Conservation (phyloP, 306 rosid genomes). For the Medicago arabica region DNA sequence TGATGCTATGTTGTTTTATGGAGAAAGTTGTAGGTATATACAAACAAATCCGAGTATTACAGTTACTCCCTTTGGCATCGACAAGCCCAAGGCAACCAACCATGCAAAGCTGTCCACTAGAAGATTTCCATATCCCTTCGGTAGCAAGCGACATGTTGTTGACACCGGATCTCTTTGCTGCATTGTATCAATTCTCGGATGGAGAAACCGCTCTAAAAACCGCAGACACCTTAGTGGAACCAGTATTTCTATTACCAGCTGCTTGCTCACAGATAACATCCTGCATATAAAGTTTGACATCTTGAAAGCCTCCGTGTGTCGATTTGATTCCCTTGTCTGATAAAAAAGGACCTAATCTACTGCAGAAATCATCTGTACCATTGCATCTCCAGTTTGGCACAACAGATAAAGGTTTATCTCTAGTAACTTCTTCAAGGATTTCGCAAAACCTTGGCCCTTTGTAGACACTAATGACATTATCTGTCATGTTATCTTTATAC, state of each 20-base stretch:
- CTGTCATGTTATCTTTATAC: constrained; percentile 51
- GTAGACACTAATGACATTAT: constrained; percentile 55
- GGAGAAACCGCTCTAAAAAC: constrained; percentile 84
- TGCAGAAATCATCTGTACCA: constrained; percentile 70
- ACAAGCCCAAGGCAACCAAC: constrained; percentile 76
- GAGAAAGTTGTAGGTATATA: constrained; percentile 77
- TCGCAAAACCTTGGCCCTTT: constrained; percentile 65
- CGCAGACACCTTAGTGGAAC: constrained; percentile 75
- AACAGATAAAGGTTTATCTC: constrained; percentile 64
- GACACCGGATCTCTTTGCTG: constrained; percentile 72
- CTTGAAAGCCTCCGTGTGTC: constrained; percentile 81
- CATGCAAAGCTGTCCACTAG: constrained; percentile 97
- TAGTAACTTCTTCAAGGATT: constrained; percentile 72
- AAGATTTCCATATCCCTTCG: constrained; percentile 92
- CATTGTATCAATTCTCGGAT: constrained; percentile 63
- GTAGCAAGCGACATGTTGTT: constrained; percentile 75
- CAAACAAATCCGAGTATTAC: constrained; percentile 78
- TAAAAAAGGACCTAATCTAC: constrained; percentile 79
- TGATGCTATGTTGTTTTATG: constrained; percentile 71
- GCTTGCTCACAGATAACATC: constrained; percentile 66
- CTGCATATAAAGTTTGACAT: constrained; percentile 74
- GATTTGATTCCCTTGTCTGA: constrained; percentile 63
- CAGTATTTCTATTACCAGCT: constrained; percentile 34
- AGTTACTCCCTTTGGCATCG: constrained; percentile 56
- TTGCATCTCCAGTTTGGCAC: constrained; percentile 90